Base-by-base conservation (phyloP, 2,329 filamentous ascomycete genomes). In the Aspergillus quadrilineatus region DNA sequence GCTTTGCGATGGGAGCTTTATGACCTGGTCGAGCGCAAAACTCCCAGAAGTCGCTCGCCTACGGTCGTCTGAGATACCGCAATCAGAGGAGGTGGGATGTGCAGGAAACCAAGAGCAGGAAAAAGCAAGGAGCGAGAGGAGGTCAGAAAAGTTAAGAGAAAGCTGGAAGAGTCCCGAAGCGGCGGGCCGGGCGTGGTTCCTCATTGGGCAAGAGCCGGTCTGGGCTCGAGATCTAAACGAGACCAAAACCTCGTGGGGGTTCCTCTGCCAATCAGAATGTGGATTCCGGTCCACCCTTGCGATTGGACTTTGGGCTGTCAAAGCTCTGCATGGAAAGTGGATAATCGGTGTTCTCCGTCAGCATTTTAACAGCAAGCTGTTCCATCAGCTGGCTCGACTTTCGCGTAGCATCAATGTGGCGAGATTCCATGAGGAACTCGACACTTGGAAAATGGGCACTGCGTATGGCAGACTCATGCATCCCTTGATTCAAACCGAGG, bases 1-100 rank as follows among this genome's bases (percentile, higher is more conserved):
- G 9, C 6, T 29, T 30, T 15, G 50, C 26, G 34, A 60, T 45
- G 70, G 75, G 78, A 80, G 78, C 75, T 81, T 82, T 82, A 67
- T 71, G 59, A 57, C 58, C 67, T 61, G 61, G 73, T 76, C 76
- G 77, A 81, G 77, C 80, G 80, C 80, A 82, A 83, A 82, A 79
- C 80, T 78, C 77, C 69, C 76, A 65, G 73, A 82, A 82, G 80
- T 83, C 80, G 80, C 79, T 79, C 79, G 75, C 71, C 58, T 61
- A 47, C 43, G 57, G 63, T 54, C 58, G 15, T 14, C 52, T 60
- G 60, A 63, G 28, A 55, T 26, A 28, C 32, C 44, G 44, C 39
- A 50, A 34, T 47, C 37, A 30, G 39, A 47, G 37, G 49, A 53
- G 15, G 26, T 47, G 49, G 26, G 49, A 45, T 30, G 28, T 37